phyloP scores from a whole-genome alignment of 1,284 basidiomycete species.

The Tilletiopsis washingtonensis region DNA sequence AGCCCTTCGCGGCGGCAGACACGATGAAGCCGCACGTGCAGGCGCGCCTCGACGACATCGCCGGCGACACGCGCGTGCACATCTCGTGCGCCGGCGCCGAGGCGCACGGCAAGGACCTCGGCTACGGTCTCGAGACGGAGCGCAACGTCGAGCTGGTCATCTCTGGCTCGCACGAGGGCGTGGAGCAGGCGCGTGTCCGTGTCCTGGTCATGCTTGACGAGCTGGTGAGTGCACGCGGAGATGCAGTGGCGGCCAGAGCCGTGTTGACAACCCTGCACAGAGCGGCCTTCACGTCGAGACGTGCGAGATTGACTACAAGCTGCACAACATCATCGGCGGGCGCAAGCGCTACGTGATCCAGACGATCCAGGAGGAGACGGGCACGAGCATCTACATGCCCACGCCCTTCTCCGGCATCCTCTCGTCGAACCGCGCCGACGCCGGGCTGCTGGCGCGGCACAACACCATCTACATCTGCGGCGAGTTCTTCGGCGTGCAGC shows the following conservation, averaged over 20 bases:
- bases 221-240: slow-evolving; percentile 6
- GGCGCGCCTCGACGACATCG: slow-evolving; percentile 81
- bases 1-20: slow-evolving; percentile 39
- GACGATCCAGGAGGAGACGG: slow-evolving; percentile 92
- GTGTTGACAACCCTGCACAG: not conserved
- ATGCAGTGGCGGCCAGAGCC: not conserved
- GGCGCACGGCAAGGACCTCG: slow-evolving; percentile 29
- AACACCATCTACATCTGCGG: slow-evolving; percentile 93
- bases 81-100: slow-evolving; percentile 62
- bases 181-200: slow-evolving; percentile 81
- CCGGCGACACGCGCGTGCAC: slow-evolving; percentile 73
- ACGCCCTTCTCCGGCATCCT: slow-evolving; percentile 80
- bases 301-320: slow-evolving; percentile 89
- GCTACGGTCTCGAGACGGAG: slow-evolving; percentile 78
- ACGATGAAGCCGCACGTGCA: slow-evolving; percentile 78
- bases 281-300: slow-evolving; percentile 67
- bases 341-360: slow-evolving; percentile 81
- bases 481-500: slow-evolving; percentile 90
- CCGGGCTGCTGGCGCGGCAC: slow-evolving; percentile 52
- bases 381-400: slow-evolving; percentile 90
- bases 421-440: slow-evolving; percentile 48
- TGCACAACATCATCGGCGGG: slow-evolving; percentile 84
- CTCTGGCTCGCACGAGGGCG: slow-evolving; percentile 73
- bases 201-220: slow-evolving; percentile 91
- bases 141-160: slow-evolving; percentile 84